Conservation (phyloP, 768 basidiomycete species). For the Leccinum subgranulosum region DNA sequence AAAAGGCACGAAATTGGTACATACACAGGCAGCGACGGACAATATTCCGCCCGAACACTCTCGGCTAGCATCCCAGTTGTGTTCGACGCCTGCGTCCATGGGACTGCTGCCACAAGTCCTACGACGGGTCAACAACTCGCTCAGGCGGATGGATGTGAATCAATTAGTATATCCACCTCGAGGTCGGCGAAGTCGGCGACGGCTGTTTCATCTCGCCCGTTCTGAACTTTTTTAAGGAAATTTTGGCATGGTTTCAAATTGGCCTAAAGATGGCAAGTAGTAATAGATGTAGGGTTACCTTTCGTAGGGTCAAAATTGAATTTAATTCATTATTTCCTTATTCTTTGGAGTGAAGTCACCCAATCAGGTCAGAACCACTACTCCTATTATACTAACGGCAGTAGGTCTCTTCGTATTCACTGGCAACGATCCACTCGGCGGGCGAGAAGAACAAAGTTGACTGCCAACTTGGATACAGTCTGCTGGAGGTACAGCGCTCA, state of each 20-base stretch:
- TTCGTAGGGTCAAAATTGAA: background rate
- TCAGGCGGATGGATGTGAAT: background rate
- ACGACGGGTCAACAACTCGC: background rate
- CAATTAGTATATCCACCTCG: background rate
- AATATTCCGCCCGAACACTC: background rate
- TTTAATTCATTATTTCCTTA: background rate
- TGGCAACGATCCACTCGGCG: background rate
- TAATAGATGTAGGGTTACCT: background rate
- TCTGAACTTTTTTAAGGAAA: background rate
- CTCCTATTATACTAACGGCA: background rate
- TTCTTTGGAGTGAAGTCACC: background rate
- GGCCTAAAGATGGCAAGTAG: background rate
- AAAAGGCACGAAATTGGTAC: no score
- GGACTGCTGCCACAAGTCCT: background rate
- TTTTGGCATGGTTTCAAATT: background rate
- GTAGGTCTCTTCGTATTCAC: background rate
- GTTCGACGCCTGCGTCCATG: background rate
- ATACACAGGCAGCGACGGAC: background rate
- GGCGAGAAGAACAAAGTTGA: background rate
- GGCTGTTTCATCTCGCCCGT: background rate
- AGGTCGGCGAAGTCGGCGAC: background rate
- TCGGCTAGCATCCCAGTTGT: background rate
- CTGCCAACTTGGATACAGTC: background rate
- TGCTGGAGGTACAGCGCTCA: background rate
- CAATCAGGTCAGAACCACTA: background rate